Percentiles rank a stretch among this genome's conserved stretches.
phyloP scores from a whole-genome alignment of 345 rosid species.

The Hibiscus trionum region DNA sequence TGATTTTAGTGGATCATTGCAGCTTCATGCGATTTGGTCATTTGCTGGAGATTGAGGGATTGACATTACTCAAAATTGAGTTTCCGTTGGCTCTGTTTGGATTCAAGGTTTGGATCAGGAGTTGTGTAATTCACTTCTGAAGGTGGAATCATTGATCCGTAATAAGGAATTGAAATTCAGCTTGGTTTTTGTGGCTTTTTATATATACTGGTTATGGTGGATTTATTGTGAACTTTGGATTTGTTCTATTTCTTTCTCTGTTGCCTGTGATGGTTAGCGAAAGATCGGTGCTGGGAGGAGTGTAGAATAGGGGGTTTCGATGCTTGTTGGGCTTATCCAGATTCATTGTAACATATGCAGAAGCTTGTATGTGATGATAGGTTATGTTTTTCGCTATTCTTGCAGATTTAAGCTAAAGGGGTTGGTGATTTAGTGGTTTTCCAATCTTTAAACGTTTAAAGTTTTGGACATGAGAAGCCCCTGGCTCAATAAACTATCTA shows the following conservation, averaged over 20 bases:
- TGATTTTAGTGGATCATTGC: conserved; percentile 22
- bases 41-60: conserved; percentile 16
- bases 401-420: conserved; percentile 22
- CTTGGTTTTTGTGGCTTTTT: conserved; percentile 2
- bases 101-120: conserved; percentile 10
- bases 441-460: conserved; percentile 12
- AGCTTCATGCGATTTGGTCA: conserved; percentile 24
- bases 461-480: conserved; percentile 87
- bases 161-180: conserved; percentile 13
- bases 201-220: conserved; percentile 9
- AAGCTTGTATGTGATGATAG: conserved; percentile 29
- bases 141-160: conserved; percentile 16
- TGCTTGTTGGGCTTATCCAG: conserved; percentile 25
- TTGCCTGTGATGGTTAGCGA: conserved; percentile 5
- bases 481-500: conserved; percentile 54
- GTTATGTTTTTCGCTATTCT: conserved; percentile 28
- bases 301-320: conserved; percentile 17
- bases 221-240: conserved; percentile 5
- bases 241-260: neutral
- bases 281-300: conserved; percentile 12
- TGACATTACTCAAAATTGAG: conserved; percentile 18
- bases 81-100: conserved; percentile 14
- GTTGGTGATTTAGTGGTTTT: conserved; percentile 23
- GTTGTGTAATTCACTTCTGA: conserved; percentile 7
- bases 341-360: conserved; percentile 23